Conservation (phyloP, 2,329 filamentous ascomycete genomes). For the Aspergillus melleus region DNA sequence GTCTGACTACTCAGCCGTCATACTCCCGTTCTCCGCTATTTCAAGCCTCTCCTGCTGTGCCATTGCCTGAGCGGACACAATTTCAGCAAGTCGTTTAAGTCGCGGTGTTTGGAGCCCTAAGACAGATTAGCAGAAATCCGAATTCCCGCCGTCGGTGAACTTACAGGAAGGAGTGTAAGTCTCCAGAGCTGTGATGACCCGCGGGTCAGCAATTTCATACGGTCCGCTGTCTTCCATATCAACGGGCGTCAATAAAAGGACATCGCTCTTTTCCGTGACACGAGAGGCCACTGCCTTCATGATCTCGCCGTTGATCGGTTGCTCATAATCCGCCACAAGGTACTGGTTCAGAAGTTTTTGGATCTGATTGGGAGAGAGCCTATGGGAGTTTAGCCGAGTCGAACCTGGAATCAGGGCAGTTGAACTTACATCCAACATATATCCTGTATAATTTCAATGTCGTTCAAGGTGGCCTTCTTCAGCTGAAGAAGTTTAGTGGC, state of each 20-base stretch:
- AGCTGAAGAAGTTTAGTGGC: conserved; percentile 96
- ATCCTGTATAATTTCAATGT: conserved; percentile 99
- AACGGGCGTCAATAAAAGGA: conserved; percentile 86
- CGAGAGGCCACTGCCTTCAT: conserved; percentile 98
- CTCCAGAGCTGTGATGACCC: conserved; percentile 92
- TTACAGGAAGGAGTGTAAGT: conserved; percentile 97
- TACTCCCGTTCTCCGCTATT: conserved; percentile 28
- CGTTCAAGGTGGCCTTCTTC: conserved; percentile 98
- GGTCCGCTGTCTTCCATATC: conserved; percentile 99
- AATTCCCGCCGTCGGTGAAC: conserved; percentile 38
- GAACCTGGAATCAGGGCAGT: not conserved
- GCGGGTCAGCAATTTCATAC: conserved; percentile 96
- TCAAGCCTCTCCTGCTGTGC: conserved; percentile 89
- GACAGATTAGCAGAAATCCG: conserved; percentile 29
- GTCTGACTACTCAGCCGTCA: conserved; percentile 25
- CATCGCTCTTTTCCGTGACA: conserved; percentile 97
- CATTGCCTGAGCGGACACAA: conserved; percentile 93
- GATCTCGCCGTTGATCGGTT: conserved; percentile 98
- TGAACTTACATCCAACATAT: conserved; percentile 98
- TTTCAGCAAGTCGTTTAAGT: conserved; percentile 94
- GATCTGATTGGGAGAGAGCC: conserved; percentile 97
- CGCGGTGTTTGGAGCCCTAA: conserved; percentile 92
- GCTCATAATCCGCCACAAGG: conserved; percentile 96
- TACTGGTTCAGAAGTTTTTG: conserved; percentile 99
- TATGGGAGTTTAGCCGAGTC: conserved; percentile 37